These are phyloP conservation scores for Aspergillus amoenus DNA, from an alignment of 2,329 filamentous ascomycete species.

Conservation along the genomic window DNA sequence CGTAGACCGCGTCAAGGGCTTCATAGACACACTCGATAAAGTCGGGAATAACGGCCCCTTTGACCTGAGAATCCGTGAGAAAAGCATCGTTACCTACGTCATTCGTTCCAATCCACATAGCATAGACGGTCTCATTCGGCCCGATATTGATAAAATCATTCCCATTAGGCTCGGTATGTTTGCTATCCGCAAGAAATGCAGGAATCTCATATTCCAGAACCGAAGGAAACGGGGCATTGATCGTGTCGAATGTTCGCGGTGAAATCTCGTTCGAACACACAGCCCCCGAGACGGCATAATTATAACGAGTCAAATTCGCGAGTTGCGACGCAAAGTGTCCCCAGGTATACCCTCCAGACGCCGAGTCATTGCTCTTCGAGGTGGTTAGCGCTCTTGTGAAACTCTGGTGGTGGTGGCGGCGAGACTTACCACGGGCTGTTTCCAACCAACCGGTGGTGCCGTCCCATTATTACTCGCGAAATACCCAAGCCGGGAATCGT, in stretches of 20 bases:
- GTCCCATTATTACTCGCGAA: conserved; percentile 44
- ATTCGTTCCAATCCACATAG: conserved; percentile 80
- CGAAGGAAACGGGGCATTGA: conserved; percentile 59
- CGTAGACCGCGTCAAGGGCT: conserved; percentile 63
- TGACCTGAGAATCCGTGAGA: conserved; percentile 62
- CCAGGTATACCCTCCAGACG: conserved; percentile 69
- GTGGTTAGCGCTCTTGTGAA: neutral
- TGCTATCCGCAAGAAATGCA: conserved; percentile 30
- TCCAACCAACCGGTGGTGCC: conserved; percentile 61
- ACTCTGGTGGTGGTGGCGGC: neutral
- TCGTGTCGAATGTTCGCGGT: conserved; percentile 52
- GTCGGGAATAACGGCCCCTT: conserved; percentile 60
- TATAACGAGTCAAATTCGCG: conserved; percentile 52
- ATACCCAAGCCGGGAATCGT: conserved; percentile 66
- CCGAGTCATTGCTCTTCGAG: conserved; percentile 50
- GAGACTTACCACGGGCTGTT: conserved; percentile 44
- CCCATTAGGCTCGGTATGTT: conserved; percentile 17
- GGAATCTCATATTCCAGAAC: conserved; percentile 62
- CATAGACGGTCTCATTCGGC: conserved; percentile 65
- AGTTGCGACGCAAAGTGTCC: conserved; percentile 63
- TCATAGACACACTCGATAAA: conserved; percentile 69
- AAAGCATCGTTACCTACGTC: conserved; percentile 69
- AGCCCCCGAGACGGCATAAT: conserved; percentile 73
- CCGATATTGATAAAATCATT: conserved; percentile 42
- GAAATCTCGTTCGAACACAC: conserved; percentile 70